Conservation (phyloP, 257 asterid genomes). For the Jacaranda mimosifolia region DNA sequence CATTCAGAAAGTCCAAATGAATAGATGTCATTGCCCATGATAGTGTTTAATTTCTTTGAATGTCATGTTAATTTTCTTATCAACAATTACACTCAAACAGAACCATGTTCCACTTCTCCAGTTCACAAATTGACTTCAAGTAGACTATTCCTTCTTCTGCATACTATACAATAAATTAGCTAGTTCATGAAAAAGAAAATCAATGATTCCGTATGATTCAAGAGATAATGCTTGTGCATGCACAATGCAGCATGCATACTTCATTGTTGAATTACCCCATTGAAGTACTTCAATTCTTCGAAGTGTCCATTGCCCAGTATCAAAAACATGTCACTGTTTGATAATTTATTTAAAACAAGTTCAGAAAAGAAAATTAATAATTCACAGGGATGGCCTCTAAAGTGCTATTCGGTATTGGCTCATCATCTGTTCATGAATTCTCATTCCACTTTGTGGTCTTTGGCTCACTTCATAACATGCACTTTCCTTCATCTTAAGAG, state of each 20-base stretch:
- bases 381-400: no score
- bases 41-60: slow-evolving; percentile 7
- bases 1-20: slow-evolving; percentile 17
- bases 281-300: neutral
- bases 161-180: neutral
- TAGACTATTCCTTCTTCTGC: slow-evolving; percentile 15
- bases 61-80: neutral
- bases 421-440: no score
- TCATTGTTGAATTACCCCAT: no score
- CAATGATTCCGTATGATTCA: slow-evolving; percentile 17
- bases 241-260: no score
- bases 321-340: neutral
- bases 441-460: no score
- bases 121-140: neutral
- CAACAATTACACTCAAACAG: slow-evolving; percentile 5
- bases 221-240: neutral
- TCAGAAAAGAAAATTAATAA: no score
- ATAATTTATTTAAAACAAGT: no score
- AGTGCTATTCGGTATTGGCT: no score
- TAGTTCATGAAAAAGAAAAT: neutral
- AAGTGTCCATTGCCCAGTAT: slow-evolving; percentile 4
- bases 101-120: slow-evolving; percentile 8
- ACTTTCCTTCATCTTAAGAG: neutral
- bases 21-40: slow-evolving; percentile 2
- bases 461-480: no score